Conservation (phyloP, 2,329 filamentous ascomycete genomes). For the Leptographium radiaticola region DNA sequence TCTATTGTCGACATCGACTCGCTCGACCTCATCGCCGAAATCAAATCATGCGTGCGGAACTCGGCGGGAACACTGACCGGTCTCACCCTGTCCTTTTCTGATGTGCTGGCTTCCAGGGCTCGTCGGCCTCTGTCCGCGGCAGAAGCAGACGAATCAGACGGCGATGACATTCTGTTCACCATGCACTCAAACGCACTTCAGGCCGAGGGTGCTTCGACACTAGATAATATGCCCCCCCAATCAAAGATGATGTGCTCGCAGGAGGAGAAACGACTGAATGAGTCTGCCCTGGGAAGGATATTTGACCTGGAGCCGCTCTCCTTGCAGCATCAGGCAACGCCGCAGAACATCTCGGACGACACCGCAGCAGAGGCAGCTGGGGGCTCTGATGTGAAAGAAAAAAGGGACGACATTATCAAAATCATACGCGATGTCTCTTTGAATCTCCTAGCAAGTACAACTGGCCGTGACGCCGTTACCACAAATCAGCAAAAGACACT, state of each 20-base stretch:
- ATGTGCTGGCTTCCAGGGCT: conserved; percentile 32
- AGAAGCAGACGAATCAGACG: conserved; percentile 29
- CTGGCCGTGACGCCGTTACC: conserved; percentile 8
- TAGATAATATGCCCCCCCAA: conserved; percentile 25
- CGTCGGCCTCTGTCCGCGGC: conserved; percentile 25
- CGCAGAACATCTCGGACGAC: conserved; percentile 10
- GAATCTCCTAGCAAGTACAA: conserved; percentile 22
- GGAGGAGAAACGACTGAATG: conserved; percentile 41
- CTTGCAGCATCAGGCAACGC: conserved; percentile 13
- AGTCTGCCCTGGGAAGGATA: conserved; percentile 36
- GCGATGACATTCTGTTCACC: conserved; percentile 34
- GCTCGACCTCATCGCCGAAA: conserved; percentile 40
- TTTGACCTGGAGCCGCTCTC: conserved; percentile 34
- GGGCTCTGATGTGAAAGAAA: background rate
- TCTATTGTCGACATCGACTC: conserved; percentile 47
- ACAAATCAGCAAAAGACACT: conserved; percentile 33
- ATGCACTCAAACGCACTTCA: conserved; percentile 8
- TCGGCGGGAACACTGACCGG: conserved; percentile 40
- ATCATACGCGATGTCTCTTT: conserved; percentile 24
- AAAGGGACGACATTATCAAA: conserved; percentile 20
- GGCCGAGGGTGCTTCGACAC: conserved; percentile 10
- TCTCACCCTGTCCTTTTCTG: conserved; percentile 46
- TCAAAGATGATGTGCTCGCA: conserved; percentile 34
- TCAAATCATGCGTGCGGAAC: conserved; percentile 40
- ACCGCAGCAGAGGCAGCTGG: background rate